Evolutionary conservation across 1,284 basidiomycete genomes (phyloP), one percentile per base, ranked within the genome.

Genomic region (Phlebopus sp.): DNA sequence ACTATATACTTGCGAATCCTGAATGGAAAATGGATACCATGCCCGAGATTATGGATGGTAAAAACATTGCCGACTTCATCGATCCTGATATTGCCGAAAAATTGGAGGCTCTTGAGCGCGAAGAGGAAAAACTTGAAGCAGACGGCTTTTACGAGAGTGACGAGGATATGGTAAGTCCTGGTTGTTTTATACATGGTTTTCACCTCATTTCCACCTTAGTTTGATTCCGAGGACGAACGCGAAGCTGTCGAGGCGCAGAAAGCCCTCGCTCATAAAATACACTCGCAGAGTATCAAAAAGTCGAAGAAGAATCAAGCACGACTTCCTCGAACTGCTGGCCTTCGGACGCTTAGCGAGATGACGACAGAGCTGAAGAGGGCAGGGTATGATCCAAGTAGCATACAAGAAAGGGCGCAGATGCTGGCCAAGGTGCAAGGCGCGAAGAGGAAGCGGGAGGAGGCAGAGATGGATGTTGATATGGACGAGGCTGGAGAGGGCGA

Each of bases 31-130:
- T 86, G 74, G 96, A 99, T 66, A 79, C 84, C 57, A 90, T 99
- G 19, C 97, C 96, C 23, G 97, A 99, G 71, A 90, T 99, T 63
- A 84, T 92, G 83, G 84, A 98, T 57, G 97, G 96, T 72, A 98
- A 98, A 82, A 99, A 99, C 74, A 75, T 99, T 48, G 95, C 95
- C 34, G 96, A 99, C 77, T 99, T 99, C 60, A 90, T 99, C 70
- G 97, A 99, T 69, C 90, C 94, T n/a, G 97, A 99, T 64, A 99
- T 99, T 57, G 84, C 85, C 35, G 93, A 95, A 70, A 95, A 92
- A 71, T 84, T 99, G 50, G 96, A 98, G 65, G 96, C 93, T 9
- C 83, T 99, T 46, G 97, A 99, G 73, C 83, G 90, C 32, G 96
- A 99, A 67, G 96, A 99, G 71, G 96, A 97, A 72, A 84, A 82